Evolutionary conservation across 139 green algal species (phyloP).

Genomic region (Yamagishiella unicocca): DNA sequence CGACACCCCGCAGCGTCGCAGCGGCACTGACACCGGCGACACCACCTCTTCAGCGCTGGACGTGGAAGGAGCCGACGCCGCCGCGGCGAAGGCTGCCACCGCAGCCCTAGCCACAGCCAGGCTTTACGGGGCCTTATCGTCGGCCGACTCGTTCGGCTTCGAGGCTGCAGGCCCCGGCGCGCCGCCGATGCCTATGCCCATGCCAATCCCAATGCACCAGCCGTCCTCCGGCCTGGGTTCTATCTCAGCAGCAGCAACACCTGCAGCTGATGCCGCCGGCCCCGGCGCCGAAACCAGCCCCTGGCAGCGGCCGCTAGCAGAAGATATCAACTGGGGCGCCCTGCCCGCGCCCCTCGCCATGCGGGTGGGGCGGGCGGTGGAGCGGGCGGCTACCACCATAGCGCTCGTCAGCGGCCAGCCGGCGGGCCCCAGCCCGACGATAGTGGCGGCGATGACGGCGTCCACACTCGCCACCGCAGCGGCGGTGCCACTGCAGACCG

Average conservation of each 20-base stretch:
- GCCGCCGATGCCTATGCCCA: no score
- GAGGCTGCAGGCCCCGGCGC: background rate
- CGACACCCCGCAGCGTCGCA: background rate
- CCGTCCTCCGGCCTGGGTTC: no score
- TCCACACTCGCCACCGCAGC: background rate
- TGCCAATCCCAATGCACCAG: no score
- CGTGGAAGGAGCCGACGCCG: background rate
- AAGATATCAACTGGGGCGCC: no score
- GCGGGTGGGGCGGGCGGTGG: no score
- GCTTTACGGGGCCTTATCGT: no score
- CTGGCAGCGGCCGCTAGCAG: no score
- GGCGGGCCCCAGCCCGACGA: background rate
- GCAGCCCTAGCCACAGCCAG: background rate
- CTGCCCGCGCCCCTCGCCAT: background rate
- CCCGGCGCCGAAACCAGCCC: background rate
- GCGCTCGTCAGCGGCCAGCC: background rate
- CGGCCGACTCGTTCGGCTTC: slow-evolving; percentile 8
- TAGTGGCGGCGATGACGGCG: background rate
- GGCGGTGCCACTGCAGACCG: background rate
- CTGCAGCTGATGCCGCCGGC: no score
- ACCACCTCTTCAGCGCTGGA: background rate
- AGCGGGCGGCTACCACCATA: background rate
- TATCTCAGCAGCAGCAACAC: no score
- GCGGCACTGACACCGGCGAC: background rate
- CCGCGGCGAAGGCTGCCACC: background rate